Evolutionary conservation across 1,139 yeast genomes (phyloP), one percentile per base, ranked within the genome.

Genomic region (Meyerozyma smithsonii): DNA sequence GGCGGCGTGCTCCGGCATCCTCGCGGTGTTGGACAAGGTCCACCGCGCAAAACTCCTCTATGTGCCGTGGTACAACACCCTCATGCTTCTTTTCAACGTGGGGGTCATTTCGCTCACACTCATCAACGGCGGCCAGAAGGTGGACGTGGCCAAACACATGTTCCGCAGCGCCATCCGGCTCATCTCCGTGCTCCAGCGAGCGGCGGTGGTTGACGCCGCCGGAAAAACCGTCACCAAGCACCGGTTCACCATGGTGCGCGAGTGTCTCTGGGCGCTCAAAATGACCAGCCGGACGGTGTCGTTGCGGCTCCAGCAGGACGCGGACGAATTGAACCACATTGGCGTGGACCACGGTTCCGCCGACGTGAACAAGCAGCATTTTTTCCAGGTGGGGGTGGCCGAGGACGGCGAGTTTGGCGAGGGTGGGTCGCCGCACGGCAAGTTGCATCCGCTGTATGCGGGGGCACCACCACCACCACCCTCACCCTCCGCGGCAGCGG

Each of bases 241-340:
- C 39, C 55, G 80, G 39, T 75, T 74, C 51, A 70, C 67, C 36
- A 81, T 81, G 87, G 78, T 75, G 8, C 66, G 69, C 39, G 86
- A 81, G 52, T 77, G 84, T 51, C 55, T 77, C 21, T 81, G 87
- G 87, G 81, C 79, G 1, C 54, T 81, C 30, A 77, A 77, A 45
- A 75, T 73, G 64, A 62, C 79, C 39, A 78, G 77, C 48, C 74
- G 75, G 43, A 69, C 78, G 47, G 58, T 77, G 36, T 59, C 71
- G 12, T 59, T 77, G 41, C 60, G 79, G 40, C 58, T 77, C 39
- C 57, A 65, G 40, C 73, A 74, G 44, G 66, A 75, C 21, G 55
- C 68, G 18, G 51, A 55, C 3, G 57, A 57, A 3, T 57, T 79
- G 37, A 54, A 54, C 10, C 53, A 50, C 5, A 63, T 74, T 32